Evolutionary conservation across 768 basidiomycete genomes (phyloP), one percentile per base, ranked within the genome.

Genomic region (Candolleomyces aberdarensis): DNA sequence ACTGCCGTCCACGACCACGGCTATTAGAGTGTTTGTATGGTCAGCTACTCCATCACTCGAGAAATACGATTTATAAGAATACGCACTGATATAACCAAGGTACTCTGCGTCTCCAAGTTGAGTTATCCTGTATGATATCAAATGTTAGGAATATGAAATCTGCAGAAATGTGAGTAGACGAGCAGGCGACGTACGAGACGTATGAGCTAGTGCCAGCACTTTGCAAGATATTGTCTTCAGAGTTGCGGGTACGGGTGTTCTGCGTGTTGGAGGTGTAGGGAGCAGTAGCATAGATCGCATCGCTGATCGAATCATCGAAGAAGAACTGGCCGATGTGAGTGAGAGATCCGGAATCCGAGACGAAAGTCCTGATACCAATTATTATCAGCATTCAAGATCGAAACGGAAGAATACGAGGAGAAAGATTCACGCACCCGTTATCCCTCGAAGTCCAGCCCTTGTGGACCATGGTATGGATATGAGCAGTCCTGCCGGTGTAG

Each of bases 321-420:
- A 75, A 76, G 62, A 75, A 66, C 59, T 74, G 74, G 3, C 75
- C 76, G 31, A 73, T 67, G 59, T 75, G 75, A 29, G 67, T 62
- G 48, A 75, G 56, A 8, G 63, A 68, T 17, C 71, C 73, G 2
- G 71, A 63, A 39, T 59, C 62, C 2, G 75, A 71, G 31, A 70
- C 59, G 36, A 73, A 64, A 1, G 74, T 72, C 15, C 58, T 58
- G 19, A 17, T 13, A 2, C 44, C 43, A 48, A 48, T 36, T 13
- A 19, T 22, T 5, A 22, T 36, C 36, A 36, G 8, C 13, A 70
- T 71, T 47, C 19, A 39, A 19, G 47, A 31, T 13, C 26, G 53
- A 39, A 47, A 48, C 26, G 41, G 22, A 20, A 14, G 20, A 47
- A n/a, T 14, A 20, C 9, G 2, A n/a, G 14, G 5, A 40, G 15